Conservation (phyloP, 2,329 filamentous ascomycete species). For the Epichloe scottii region DNA sequence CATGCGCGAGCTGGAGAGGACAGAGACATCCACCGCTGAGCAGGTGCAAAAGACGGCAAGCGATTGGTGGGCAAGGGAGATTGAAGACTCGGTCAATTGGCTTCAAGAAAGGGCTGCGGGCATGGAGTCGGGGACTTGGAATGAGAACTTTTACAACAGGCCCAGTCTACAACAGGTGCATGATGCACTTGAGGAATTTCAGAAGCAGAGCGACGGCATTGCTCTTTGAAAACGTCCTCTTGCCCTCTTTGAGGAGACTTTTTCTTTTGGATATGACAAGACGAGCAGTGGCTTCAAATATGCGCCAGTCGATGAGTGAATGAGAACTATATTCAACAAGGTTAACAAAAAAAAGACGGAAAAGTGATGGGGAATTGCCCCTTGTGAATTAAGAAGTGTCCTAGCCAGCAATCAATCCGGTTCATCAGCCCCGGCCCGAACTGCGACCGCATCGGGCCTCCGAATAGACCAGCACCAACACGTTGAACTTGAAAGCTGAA, state of each 20-base stretch:
- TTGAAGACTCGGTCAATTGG: slow-evolving; percentile 35
- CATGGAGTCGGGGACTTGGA: slow-evolving; percentile 31
- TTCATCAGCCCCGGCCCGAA: too few relatives aligned
- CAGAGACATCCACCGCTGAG: slow-evolving; percentile 21
- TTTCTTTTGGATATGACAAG: too few relatives aligned
- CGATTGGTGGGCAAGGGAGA: slow-evolving; percentile 36
- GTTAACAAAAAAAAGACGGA: neutral
- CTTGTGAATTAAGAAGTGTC: too few relatives aligned
- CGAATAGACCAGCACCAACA: too few relatives aligned
- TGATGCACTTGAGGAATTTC: slow-evolving; percentile 16
- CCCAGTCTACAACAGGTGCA: slow-evolving; percentile 33
- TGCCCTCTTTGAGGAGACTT: neutral
- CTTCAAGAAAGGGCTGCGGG: slow-evolving; percentile 27
- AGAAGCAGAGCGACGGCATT: neutral
- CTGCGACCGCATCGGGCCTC: too few relatives aligned
- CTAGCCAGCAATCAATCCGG: too few relatives aligned
- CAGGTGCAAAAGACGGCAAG: slow-evolving; percentile 26
- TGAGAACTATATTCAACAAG: too few relatives aligned
- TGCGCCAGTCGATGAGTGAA: neutral
- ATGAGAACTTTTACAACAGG: slow-evolving; percentile 36
- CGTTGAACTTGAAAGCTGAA: too few relatives aligned
- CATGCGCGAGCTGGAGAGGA: slow-evolving; percentile 22
- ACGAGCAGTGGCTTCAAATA: too few relatives aligned
- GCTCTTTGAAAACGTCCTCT: neutral
- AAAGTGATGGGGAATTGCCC: too few relatives aligned